phyloP scores from a whole-genome alignment of 1,284 basidiomycete genomes.

The Rhodotorula mucilaginosa region DNA sequence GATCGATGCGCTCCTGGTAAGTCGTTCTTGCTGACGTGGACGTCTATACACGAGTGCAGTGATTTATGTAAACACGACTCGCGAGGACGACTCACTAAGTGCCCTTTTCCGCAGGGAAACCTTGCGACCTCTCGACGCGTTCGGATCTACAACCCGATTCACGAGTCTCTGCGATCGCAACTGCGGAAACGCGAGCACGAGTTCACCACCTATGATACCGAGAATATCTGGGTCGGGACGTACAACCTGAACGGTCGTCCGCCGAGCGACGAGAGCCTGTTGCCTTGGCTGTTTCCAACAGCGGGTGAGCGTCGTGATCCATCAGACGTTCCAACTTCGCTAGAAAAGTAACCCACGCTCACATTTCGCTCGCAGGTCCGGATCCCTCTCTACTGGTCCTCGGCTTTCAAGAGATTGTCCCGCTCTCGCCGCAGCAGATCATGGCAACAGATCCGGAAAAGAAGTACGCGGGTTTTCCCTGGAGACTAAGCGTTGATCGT shows the following conservation, averaged over 20 bases:
- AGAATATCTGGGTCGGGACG: constrained; percentile 79
- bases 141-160: constrained; percentile 88
- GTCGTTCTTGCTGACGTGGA: constrained; percentile 40
- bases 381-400: constrained; percentile 89
- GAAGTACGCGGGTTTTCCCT: constrained; percentile 54
- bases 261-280: constrained; percentile 70
- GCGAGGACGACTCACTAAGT: background rate
- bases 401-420: constrained; percentile 97
- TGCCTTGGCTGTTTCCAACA: constrained; percentile 79
- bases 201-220: constrained; percentile 75
- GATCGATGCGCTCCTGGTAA: constrained; percentile 89
- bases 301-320: constrained; percentile 9
- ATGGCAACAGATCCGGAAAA: constrained; percentile 88
- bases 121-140: constrained; percentile 82
- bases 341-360: background rate
- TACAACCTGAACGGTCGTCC: constrained; percentile 94
- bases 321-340: fast-evolving
- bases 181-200: constrained; percentile 71
- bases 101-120: constrained; percentile 66
- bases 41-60: too few species aligned
- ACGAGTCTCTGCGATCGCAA: constrained; percentile 74
- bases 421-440: constrained; percentile 93
- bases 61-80: too few species aligned
- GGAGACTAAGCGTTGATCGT: too few species aligned
- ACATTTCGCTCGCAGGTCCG: constrained; percentile 15